Evolutionary conservation across 441 rosid species (phyloP), one percentile per base, ranked within the genome.

Genomic region (Mallotus repandus): DNA sequence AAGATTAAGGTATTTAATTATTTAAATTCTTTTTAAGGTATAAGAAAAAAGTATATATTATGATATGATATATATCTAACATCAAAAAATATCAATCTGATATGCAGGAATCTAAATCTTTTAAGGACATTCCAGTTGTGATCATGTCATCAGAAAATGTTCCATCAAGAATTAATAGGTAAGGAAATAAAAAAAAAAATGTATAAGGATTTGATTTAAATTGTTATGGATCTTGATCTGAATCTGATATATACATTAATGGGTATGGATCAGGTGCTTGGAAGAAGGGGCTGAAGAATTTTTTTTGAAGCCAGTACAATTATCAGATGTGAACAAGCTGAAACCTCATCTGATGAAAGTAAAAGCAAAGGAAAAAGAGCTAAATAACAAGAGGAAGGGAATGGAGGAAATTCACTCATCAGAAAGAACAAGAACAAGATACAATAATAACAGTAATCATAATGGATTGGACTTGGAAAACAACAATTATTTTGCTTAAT

Each of bases 221-320:
- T 21, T 8, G 7, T 43, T 43, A 43, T 43, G 9, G 6, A 43
- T 43, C 46, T 43, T 43, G 29, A 25, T 25, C 29, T 25, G 29
- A 25, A 25, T 0, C 29, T 25, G 29, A 2, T 25, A 25, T 25
- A 25, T 25, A 25, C 29, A 25, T 74, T 73, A 9, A 19, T 68
- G 69, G 41, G 18, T 52, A 41, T 19, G 75, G 29, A 72, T 66
- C 84, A 86, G 94, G 66, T 90, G 94, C 74, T 78, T 89, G 66
- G 89, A 88, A 84, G 92, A 88, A 82, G 97, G 94, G 76, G 97
- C 97, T 8, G 90, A 89, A 43, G 94, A 88, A 57, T 89, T 89
- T 82, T 84, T 91, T 25, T 63, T 89, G 70, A 91, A 91, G 68
- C 97, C 97, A 12, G 89, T 91, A 57, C 86, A 80, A 63, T 75